Evolutionary conservation across 495 filamentous ascomycete genomes (phyloP).

Genomic region (Penicillium coffeae): DNA sequence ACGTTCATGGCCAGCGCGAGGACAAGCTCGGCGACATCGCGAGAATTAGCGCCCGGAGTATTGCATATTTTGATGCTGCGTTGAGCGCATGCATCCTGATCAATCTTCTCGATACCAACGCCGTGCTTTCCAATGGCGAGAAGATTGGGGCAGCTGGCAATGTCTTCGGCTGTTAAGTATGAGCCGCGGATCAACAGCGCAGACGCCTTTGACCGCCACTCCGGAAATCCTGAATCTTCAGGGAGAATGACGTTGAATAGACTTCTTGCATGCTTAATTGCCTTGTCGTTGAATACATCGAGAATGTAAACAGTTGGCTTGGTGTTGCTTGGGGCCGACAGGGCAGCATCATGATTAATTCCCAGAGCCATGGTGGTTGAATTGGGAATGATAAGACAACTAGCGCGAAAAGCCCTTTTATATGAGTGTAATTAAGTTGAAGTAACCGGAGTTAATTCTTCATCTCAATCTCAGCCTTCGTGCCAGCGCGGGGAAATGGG

Average conservation of each 20-base stretch:
- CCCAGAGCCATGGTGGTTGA: conserved; percentile 12
- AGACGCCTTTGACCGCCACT: conserved; percentile 23
- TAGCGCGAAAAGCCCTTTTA: no score
- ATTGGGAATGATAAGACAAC: not conserved
- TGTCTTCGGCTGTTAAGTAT: conserved; percentile 25
- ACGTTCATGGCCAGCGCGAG: conserved; percentile 29
- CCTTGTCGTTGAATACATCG: conserved; percentile 18
- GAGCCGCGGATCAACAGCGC: conserved; percentile 21
- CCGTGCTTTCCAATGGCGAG: conserved; percentile 37
- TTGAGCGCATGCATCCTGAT: conserved; percentile 44
- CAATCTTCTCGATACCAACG: conserved; percentile 51
- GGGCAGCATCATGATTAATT: conserved; percentile 6
- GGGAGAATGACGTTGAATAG: conserved; percentile 24
- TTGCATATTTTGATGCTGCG: conserved; percentile 47
- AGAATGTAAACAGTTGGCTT: conserved; percentile 29
- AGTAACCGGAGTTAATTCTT: no score
- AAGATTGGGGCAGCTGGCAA: conserved; percentile 26
- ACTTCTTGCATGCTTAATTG: conserved; percentile 19
- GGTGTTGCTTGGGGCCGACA: not conserved
- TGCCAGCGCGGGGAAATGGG: no score
- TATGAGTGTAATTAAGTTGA: no score
- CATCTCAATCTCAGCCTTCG: no score
- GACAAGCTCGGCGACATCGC: conserved; percentile 34
- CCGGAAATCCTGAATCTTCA: conserved; percentile 14
- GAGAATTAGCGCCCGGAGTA: conserved; percentile 44